Evolutionary conservation across 2,329 filamentous ascomycete species (phyloP), one percentile per base, ranked within the genome.

Genomic region (Colletotrichum tanaceti): DNA sequence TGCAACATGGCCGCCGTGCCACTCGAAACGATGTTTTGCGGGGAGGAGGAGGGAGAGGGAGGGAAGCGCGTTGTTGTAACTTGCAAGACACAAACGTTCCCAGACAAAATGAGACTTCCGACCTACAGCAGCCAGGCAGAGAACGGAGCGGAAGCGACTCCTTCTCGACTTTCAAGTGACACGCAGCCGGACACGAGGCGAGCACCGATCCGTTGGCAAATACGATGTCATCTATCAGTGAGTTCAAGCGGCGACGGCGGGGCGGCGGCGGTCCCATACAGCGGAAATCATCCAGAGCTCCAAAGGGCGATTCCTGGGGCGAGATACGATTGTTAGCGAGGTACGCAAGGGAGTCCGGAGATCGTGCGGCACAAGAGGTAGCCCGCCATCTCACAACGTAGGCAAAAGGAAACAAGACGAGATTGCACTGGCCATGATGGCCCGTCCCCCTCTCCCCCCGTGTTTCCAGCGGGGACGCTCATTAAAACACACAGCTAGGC

Each of bases 401-500:
- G 28, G 28, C 28, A 32, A 32, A 32, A 32, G 28, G 9, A 32
- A 6, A 24, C 38, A 32, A 57, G 63, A 35, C 49, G 66, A 69
- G 43, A 69, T 58, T 68, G 49, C 62, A 44, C 55, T 66, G 60
- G 66, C 28, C 49, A 32, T 38, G 43, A 59, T 59, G 55, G 66
- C 55, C 60, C 62, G 57, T 39, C n/a, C n/a, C n/a, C n/a, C n/a
- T n/a, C n/a, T 22, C 43, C 53, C 38, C 47, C 53, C 38, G 55
- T 50, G 49, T 9, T 46, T 53, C 9, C 44, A 47, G 61, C 53
- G 60, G 60, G 65, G 52, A 58, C 39, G 49, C 62, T 68, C 65
- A 68, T 68, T 60, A 68, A 66, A 65, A 65, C 64, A 63, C 64
- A 63, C 58, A 65, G 24, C 46, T 50, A 59, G 64, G 50, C 64